Conservation (phyloP, 78 protist genomes). For the Anaeramoeba flamelloides region DNA sequence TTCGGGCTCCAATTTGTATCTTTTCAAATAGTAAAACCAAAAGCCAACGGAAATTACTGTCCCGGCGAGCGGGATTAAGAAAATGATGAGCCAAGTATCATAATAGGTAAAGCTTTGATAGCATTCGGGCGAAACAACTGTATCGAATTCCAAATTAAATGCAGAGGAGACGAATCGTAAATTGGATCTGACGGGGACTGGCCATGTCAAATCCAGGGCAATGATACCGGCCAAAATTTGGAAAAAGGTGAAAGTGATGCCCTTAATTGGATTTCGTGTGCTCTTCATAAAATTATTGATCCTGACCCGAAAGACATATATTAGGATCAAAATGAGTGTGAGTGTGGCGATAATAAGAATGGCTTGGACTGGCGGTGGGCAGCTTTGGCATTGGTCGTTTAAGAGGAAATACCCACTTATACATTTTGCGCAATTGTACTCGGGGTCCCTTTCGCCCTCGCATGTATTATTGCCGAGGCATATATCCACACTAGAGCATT, state of each 20-base stretch:
- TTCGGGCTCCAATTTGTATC: background rate
- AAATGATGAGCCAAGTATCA: background rate
- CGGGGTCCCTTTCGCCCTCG: background rate
- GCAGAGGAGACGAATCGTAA: background rate
- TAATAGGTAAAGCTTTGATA: background rate
- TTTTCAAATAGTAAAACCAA: too few species aligned
- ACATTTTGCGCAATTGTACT: background rate
- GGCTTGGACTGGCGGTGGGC: background rate
- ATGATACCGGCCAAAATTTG: background rate
- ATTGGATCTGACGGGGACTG: background rate
- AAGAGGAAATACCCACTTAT: background rate
- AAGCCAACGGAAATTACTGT: too few species aligned
- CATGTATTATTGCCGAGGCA: background rate
- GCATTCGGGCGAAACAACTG: background rate
- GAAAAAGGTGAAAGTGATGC: background rate
- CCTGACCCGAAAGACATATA: background rate
- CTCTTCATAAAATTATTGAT: background rate
- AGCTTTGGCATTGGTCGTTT: background rate
- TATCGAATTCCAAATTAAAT: background rate
- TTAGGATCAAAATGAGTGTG: background rate
- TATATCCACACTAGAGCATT: background rate
- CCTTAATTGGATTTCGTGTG: background rate
- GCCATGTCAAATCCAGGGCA: background rate
- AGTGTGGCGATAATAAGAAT: background rate
- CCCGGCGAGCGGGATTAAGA: background rate